Conservation (phyloP, 768 basidiomycete genomes). For the Mycena galericulata region DNA sequence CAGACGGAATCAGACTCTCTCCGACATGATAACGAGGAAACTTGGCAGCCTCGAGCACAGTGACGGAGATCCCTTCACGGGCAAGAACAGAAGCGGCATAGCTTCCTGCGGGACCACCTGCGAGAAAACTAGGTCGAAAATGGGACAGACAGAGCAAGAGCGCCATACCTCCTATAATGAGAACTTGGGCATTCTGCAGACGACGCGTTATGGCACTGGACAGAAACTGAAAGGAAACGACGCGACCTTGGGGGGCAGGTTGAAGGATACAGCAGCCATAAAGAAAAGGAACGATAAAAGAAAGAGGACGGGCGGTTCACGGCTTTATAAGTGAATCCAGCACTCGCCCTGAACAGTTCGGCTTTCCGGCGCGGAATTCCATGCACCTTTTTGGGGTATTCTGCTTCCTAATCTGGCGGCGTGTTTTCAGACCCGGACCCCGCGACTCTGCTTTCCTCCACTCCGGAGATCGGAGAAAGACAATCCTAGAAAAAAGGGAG, state of each 20-base stretch:
- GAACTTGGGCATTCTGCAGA: slow-evolving; percentile 30
- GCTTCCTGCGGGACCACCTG: slow-evolving; percentile 67
- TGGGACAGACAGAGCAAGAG: neutral
- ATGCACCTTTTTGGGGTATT: neutral
- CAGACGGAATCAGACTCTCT: slow-evolving; percentile 71
- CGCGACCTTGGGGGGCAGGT: slow-evolving; percentile 32
- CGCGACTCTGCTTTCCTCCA: neutral
- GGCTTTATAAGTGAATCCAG: slow-evolving; percentile 10
- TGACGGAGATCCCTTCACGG: slow-evolving; percentile 66
- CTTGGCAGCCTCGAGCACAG: slow-evolving; percentile 64
- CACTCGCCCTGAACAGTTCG: neutral
- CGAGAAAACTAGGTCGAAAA: neutral
- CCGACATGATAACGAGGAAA: slow-evolving; percentile 72
- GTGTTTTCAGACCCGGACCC: neutral
- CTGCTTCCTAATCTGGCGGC: neutral
- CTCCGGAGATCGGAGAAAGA: slow-evolving; percentile 5
- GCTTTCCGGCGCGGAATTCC: slow-evolving; percentile 12
- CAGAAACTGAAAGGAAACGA: neutral
- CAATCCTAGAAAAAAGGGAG: neutral
- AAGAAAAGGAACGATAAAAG: neutral
- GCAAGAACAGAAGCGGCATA: slow-evolving; percentile 69
- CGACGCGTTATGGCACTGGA: neutral
- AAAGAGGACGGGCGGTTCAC: neutral
- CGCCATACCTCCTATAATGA: slow-evolving; percentile 28
- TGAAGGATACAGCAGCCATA: slow-evolving; percentile 23